Evolutionary conservation across 306 rosid species (phyloP), one percentile per base, ranked within the genome.

Genomic region (Ceratonia siliqua): DNA sequence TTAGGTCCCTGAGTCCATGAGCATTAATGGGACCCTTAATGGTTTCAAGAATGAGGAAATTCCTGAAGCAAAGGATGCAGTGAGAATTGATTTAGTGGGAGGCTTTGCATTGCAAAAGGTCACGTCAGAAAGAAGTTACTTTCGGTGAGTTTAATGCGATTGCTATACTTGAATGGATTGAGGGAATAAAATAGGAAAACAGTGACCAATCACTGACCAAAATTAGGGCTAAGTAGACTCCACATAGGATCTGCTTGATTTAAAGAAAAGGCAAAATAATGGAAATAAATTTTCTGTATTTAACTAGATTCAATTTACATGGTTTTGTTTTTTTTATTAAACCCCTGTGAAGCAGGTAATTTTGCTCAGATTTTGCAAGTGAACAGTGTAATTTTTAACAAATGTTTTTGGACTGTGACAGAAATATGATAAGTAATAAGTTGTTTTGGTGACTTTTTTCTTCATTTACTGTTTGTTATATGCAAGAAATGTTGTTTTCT

Each of bases 31-130:
- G 33, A 61, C 52, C 27, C 62, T 85, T 62, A 72, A 68, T 32
- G 87, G 85, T 72, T 87, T 79, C 62, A 57, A 68, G 28, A 78
- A 54, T 49, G 87, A 89, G 62, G 84, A 46, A 50, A 89, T 84
- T 76, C 90, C 91, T 33, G 88, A 87, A 72, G 85, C 84, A 42
- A 80, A 82, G 53, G 97, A 86, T 45, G 90, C 79, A 2, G 89
- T 92, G 45, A 86, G 88, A 85, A 75, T 92, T 2, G 96, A 86
- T 82, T 67, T 89, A 61, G 91, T 92, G 42, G 97, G 97, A 77
- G 96, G 97, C 78, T 88, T 76, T 83, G 97, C 96, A 63, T 38
- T 92, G 85, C 97, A 92, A 38, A 92, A 88, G 88, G 93, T 92
- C 78, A 71, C 89, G 18, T 53, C 86, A 9, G 86, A 83, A 54